A percentile compares a stretch with the other conserved stretches of the same genome.
phyloP scores from a whole-genome alignment of 2,329 filamentous ascomycete genomes.

The Rugonectria rugulosa region DNA sequence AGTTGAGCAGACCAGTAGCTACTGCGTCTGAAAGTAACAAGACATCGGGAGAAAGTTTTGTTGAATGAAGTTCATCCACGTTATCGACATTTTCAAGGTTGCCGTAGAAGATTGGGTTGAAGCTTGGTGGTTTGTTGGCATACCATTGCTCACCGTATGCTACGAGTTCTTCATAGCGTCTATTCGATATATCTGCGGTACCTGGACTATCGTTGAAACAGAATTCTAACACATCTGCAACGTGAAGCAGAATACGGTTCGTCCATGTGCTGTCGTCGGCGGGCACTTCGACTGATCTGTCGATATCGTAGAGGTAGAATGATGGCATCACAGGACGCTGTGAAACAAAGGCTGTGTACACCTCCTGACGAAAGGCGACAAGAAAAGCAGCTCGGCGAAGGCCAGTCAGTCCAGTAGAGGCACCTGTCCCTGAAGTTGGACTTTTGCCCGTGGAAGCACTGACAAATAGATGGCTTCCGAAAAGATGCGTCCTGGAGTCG shows the following conservation, averaged over 20 bases:
- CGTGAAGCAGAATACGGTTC: slow-evolving; percentile 12
- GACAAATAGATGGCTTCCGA: slow-evolving; percentile 15
- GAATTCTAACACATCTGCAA: slow-evolving; percentile 10
- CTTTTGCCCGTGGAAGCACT: slow-evolving; percentile 5
- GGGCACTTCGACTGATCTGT: slow-evolving; percentile 6
- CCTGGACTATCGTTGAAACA: slow-evolving; percentile 1
- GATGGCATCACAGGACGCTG: slow-evolving; percentile 9
- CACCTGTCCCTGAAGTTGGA: not conserved
- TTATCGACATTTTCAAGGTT: not conserved
- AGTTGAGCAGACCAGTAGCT: slow-evolving; percentile 29
- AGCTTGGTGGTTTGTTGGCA: slow-evolving; percentile 29
- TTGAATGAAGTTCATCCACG: not conserved
- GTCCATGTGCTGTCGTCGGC: slow-evolving; percentile 13
- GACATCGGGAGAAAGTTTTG: slow-evolving; percentile 18
- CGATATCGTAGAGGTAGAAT: slow-evolving; percentile 8
- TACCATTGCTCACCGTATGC: slow-evolving; percentile 29
- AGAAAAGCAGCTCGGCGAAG: slow-evolving; percentile 14
- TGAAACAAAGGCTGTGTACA: slow-evolving; percentile 7
- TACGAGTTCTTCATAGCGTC: slow-evolving; percentile 18
- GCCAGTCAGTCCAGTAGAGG: not conserved
- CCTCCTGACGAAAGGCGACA: slow-evolving; percentile 17
- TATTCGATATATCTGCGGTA: not conserved
- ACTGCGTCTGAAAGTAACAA: slow-evolving; percentile 28
- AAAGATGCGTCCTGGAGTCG: slow-evolving; percentile 12
- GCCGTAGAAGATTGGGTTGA: slow-evolving; percentile 21